A percentile compares a stretch with the other conserved stretches of the same genome.
Conservation (phyloP, 495 filamentous ascomycete genomes). For the Podospora australis region DNA sequence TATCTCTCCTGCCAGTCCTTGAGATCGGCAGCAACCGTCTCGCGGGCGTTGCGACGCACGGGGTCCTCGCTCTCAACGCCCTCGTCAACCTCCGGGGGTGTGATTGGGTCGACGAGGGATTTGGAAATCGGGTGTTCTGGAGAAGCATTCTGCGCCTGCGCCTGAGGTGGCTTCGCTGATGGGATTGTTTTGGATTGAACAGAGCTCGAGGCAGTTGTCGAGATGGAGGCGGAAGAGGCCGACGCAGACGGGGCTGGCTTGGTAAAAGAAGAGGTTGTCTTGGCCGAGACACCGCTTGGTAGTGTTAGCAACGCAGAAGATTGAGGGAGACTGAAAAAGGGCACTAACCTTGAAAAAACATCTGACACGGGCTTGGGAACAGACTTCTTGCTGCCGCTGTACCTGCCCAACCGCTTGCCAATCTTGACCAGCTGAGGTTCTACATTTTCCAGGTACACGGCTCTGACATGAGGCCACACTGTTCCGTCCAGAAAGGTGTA, state of each 20-base stretch:
- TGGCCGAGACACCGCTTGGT: slow-evolving; percentile 8
- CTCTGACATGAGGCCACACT: slow-evolving; percentile 70
- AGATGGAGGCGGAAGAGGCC: slow-evolving; percentile 2
- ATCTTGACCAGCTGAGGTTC: slow-evolving; percentile 94
- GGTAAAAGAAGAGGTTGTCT: slow-evolving; percentile 27
- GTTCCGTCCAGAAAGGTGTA: slow-evolving; percentile 64
- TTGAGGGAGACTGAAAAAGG: not conserved
- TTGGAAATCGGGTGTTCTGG: slow-evolving; percentile 19
- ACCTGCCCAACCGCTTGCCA: slow-evolving; percentile 78
- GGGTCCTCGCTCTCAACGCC: slow-evolving; percentile 32
- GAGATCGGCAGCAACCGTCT: slow-evolving; percentile 72
- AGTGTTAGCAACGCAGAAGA: not conserved
- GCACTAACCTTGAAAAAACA: slow-evolving; percentile 17
- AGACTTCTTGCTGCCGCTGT: slow-evolving; percentile 39
- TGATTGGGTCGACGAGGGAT: slow-evolving; percentile 14
- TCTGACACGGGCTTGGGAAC: slow-evolving; percentile 19
- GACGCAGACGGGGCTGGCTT: slow-evolving; percentile 30
- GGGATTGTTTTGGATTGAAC: no score
- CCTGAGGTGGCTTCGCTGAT: slow-evolving; percentile 3
- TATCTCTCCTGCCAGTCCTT: slow-evolving; percentile 80
- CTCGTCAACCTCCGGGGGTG: slow-evolving; percentile 23
- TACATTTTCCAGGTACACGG: slow-evolving; percentile 82
- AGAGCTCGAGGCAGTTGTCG: not conserved
- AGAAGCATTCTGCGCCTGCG: slow-evolving; percentile 3
- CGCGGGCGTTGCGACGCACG: slow-evolving; percentile 43